phyloP scores from a whole-genome alignment of 139 green algal genomes.

The Asterochloris sp. region DNA sequence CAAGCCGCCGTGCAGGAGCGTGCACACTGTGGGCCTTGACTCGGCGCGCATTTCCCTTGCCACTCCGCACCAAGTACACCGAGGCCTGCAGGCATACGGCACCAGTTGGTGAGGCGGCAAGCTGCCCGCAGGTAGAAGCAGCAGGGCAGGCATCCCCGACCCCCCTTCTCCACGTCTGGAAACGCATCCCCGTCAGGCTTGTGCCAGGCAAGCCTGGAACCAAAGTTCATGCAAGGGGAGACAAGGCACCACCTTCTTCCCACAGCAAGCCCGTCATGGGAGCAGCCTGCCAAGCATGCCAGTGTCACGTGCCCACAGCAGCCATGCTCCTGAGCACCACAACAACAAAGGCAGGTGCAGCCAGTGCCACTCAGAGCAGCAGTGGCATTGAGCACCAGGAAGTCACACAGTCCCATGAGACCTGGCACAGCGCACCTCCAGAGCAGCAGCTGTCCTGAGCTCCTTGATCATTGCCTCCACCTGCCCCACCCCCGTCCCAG shows the following conservation, averaged over 20 bases:
- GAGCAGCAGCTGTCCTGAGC: conserved; percentile 55
- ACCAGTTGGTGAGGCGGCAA: neutral
- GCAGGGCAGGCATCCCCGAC: neutral
- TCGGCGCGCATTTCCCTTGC: neutral
- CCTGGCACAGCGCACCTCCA: conserved; percentile 39
- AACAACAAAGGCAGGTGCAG: neutral
- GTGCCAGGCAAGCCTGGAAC: neutral
- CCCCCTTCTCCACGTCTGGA: neutral
- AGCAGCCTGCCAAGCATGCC: too few species aligned
- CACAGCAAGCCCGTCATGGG: neutral
- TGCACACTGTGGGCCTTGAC: conserved; percentile 39
- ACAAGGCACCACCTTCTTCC: neutral
- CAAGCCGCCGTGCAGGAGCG: conserved; percentile 64
- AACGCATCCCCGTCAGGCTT: too few species aligned
- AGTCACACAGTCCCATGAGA: too few species aligned
- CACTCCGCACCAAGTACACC: conserved; percentile 51
- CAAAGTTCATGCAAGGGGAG: neutral
- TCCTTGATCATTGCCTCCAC: conserved; percentile 43
- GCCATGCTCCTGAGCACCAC: too few species aligned
- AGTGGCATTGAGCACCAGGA: neutral
- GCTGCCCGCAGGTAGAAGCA: neutral
- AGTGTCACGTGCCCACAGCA: too few species aligned
- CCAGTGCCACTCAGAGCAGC: neutral
- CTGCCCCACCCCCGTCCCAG: neutral
- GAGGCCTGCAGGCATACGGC: conserved; percentile 25